These are phyloP conservation scores for Lagenidium giganteum DNA, from an alignment of 352 stramenopile genomes.

Conservation along the genomic window DNA sequence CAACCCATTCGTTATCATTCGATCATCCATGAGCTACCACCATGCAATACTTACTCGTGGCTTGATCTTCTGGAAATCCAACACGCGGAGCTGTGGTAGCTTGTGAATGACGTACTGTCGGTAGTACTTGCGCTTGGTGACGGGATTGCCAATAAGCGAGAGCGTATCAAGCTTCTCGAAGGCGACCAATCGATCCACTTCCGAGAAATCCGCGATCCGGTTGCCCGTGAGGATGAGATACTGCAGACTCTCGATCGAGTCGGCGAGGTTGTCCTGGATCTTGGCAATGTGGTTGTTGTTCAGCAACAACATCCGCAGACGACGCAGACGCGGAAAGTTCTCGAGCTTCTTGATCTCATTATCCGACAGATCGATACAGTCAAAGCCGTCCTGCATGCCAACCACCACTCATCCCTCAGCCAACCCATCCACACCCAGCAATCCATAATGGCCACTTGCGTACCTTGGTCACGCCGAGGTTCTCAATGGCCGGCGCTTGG, in stretches of 20 bases:
- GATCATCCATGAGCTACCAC: conserved; percentile 1
- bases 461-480: conserved; percentile 89
- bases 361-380: conserved; percentile 93
- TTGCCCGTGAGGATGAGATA: conserved; percentile 92
- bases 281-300: conserved; percentile 91
- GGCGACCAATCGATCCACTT: conserved; percentile 75
- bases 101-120: conserved; percentile 90
- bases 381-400: conserved; percentile 82
- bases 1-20: not conserved
- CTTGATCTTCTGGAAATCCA: conserved; percentile 85
- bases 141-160: conserved; percentile 84
- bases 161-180: conserved; percentile 86
- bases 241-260: conserved; percentile 80
- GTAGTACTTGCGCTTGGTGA: conserved; percentile 89
- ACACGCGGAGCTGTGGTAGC: conserved; percentile 78
- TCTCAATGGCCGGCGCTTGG: conserved; percentile 91
- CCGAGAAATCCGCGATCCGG: conserved; percentile 65
- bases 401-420: too few species aligned
- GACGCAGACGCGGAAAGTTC: conserved; percentile 88
- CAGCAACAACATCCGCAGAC: conserved; percentile 89
- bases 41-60: conserved; percentile 43
- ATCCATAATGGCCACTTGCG: too few species aligned
- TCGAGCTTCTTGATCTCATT: conserved; percentile 95
- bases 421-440: too few species aligned
- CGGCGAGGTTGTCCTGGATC: conserved; percentile 72